A percentile compares a stretch with the other conserved stretches of the same genome.
These are phyloP conservation scores for Ulota crispa DNA, from an alignment of 225 moss, liverwort and hornwort genomes.

Conservation along the genomic window DNA sequence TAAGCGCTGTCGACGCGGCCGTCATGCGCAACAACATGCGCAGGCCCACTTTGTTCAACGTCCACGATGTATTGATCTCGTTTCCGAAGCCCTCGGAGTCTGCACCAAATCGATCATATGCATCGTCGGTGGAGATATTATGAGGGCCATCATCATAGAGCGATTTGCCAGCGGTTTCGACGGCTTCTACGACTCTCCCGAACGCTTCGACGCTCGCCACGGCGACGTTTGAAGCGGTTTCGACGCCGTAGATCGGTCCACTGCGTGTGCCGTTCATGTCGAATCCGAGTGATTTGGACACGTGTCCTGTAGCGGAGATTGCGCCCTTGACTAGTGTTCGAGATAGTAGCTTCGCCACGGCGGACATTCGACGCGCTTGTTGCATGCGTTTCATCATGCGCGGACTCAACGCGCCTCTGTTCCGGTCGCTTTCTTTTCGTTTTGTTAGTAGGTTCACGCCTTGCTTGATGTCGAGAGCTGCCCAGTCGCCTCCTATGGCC, in stretches of 20 bases:
- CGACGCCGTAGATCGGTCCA: conserved; percentile 6
- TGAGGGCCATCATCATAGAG: neutral
- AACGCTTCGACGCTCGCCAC: conserved; percentile 86
- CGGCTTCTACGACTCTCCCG: conserved; percentile 75
- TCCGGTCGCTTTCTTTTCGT: neutral
- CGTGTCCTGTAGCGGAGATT: conserved; percentile 66
- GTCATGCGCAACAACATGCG: conserved; percentile 67
- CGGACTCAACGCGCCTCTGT: conserved; percentile 43
- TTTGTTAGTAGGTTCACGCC: conserved; percentile 32
- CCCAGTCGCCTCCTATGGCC: conserved; percentile 48
- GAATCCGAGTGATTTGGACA: conserved; percentile 46
- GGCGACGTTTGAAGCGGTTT: conserved; percentile 20
- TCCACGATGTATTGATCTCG: conserved; percentile 70
- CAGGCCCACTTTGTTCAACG: conserved; percentile 72
- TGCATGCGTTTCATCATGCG: conserved; percentile 81
- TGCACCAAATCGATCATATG: conserved; percentile 49
- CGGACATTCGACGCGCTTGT: conserved; percentile 90
- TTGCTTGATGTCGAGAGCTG: conserved; percentile 44
- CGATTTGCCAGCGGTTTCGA: conserved; percentile 70
- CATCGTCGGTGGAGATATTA: conserved; percentile 36
- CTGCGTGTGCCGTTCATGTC: conserved; percentile 26
- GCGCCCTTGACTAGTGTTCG: conserved; percentile 66
- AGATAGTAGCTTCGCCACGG: conserved; percentile 76
- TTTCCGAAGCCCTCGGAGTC: conserved; percentile 41
- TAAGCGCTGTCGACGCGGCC: conserved; percentile 44